A percentile compares a stretch with the other conserved stretches of the same genome.
Evolutionary conservation across 176 grass and related monocot genomes (phyloP).

Genomic region (sorghum (Sorghum bicolor)): DNA sequence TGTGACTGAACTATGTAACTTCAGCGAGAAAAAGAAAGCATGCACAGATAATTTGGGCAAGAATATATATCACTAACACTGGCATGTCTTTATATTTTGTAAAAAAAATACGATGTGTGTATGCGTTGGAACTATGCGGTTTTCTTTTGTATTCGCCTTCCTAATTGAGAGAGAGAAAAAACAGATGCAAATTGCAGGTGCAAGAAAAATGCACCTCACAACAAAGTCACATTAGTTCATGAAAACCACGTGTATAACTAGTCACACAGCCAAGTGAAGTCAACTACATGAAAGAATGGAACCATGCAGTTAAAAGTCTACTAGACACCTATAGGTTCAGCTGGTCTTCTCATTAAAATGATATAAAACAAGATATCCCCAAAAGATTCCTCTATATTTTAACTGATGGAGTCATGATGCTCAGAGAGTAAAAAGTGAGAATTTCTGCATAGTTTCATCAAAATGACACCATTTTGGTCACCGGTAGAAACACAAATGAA

Average conservation of each 20-base stretch:
- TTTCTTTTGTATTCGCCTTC: too few species aligned
- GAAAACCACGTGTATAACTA: neutral
- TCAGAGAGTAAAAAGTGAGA: neutral
- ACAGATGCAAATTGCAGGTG: neutral
- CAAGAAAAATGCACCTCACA: too few species aligned
- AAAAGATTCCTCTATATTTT: neutral
- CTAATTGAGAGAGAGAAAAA: too few species aligned
- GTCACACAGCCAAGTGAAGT: neutral
- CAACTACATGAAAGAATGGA: neutral
- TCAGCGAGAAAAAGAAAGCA: neutral
- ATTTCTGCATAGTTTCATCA: neutral
- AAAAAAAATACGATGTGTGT: too few species aligned
- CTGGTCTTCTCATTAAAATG: neutral
- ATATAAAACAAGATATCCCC: neutral
- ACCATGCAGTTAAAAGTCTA: slow-evolving; percentile 2
- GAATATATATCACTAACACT: neutral
- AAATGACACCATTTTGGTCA: neutral
- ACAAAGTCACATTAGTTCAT: neutral
- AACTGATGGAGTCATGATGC: neutral
- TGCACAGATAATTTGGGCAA: neutral
- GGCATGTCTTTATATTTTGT: too few species aligned
- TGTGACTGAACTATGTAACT: slow-evolving; percentile 4
- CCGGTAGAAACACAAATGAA: neutral
- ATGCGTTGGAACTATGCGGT: too few species aligned
- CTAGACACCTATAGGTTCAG: neutral